These are phyloP conservation scores for Trametes polyzona DNA, from an alignment of 1,284 basidiomycete species.

Conservation along the genomic window DNA sequence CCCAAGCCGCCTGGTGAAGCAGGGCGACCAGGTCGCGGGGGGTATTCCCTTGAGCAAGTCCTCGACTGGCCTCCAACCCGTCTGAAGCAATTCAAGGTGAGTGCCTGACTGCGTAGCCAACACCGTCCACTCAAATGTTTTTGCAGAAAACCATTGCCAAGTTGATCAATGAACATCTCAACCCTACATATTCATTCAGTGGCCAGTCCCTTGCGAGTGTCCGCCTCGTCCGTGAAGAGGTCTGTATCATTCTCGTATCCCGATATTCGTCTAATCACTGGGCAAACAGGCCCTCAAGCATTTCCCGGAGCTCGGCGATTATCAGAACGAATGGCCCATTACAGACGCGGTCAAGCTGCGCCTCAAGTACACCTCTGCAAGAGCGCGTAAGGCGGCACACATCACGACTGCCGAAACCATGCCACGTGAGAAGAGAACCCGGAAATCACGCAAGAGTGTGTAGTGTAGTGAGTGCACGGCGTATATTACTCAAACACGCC, in stretches of 20 bases:
- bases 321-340: background rate
- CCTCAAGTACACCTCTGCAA: slow-evolving; percentile 3
- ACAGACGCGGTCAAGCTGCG: background rate
- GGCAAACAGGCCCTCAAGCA: background rate
- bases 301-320: background rate
- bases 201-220: background rate
- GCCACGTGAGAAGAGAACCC: too few relatives aligned
- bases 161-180: background rate
- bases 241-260: too few relatives aligned
- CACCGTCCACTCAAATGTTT: too few relatives aligned
- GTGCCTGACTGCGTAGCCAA: background rate
- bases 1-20: background rate
- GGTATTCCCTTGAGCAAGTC: background rate
- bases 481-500: too few relatives aligned
- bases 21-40: background rate
- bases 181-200: background rate
- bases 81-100: background rate
- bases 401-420: too few relatives aligned
- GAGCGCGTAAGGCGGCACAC: too few relatives aligned
- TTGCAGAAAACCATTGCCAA: background rate
- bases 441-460: too few relatives aligned
- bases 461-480: too few relatives aligned
- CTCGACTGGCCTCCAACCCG: background rate
- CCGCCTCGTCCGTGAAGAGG: background rate
- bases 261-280: background rate